Evolutionary conservation across 2,329 filamentous ascomycete species (phyloP), one percentile per base, ranked within the genome.

Genomic region (Zymoseptoria ardabiliae): DNA sequence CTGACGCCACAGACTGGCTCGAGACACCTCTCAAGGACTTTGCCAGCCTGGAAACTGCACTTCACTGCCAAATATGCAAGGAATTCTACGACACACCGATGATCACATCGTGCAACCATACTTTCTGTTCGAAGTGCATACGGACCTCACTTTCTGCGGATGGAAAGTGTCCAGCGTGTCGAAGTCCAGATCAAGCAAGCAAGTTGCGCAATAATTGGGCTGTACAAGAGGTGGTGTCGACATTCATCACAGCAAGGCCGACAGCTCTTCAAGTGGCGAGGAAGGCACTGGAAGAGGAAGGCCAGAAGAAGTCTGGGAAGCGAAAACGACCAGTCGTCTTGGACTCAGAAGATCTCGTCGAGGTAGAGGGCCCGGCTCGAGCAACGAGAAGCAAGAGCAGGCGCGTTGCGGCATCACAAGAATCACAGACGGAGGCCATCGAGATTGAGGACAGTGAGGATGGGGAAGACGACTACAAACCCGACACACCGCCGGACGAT

Each of bases 21-120:
- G 70, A 78, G 10, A 95, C 90, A 11, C 82, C 85, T 1, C 78
- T 95, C 1, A 76, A 84, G 17, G 78, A 78, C 13, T 82, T 95
- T 57, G 80, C 85, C 53, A 78, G 83, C 13, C 84, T 99, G 63
- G 94, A 99, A 70, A 86, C 88, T 61, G 86, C 91, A 2, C 81
- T 99, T 20, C 90, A 94, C 68, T 99, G 94, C 76, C 90, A 97
- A 75, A 89, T 99, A 61, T 99, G 94, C 83, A 97, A 97, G 73
- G 95, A 99, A 74, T 96, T 97, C 76, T 97, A 90, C 78, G 85
- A 85, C 62, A 96, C 91, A 55, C 94, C 94, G 0, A 94, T 99
- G 84, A 87, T 97, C 63, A 99, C 94, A 0, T 89, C 90, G 1
- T 99, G 94, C 77, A 89, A 85, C 57, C 94, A 99, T 73, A 97